A percentile compares a stretch with the other conserved stretches of the same genome.
These are phyloP conservation scores for Tremella yokohamensis DNA, from an alignment of 768 basidiomycete genomes.

Conservation along the genomic window DNA sequence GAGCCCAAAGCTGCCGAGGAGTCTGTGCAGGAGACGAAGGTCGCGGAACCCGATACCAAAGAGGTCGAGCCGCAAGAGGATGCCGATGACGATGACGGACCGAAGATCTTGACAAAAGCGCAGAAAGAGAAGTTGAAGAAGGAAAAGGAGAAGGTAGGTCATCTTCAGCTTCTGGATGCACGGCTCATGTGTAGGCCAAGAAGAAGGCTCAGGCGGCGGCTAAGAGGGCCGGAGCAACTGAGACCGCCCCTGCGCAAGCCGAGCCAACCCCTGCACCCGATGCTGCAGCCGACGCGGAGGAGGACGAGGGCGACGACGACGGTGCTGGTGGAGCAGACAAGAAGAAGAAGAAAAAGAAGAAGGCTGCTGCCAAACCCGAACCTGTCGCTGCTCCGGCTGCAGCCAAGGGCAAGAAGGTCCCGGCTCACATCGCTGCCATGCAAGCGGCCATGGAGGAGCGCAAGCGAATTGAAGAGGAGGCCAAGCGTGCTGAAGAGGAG, in stretches of 20 bases:
- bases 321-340: conserved; percentile 63
- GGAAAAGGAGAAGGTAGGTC: conserved; percentile 81
- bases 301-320: conserved; percentile 67
- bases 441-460: conserved; percentile 90
- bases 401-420: conserved; percentile 56
- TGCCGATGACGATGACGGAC: conserved; percentile 50
- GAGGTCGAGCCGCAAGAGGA: conserved; percentile 42
- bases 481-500: conserved; percentile 66
- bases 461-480: conserved; percentile 82
- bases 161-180: not conserved
- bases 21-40: conserved; percentile 31
- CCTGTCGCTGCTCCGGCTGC: conserved; percentile 53
- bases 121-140: conserved; percentile 96
- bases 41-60: conserved; percentile 12
- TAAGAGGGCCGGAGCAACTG: conserved; percentile 58
- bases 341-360: conserved; percentile 74
- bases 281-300: conserved; percentile 54
- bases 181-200: conserved; percentile 63
- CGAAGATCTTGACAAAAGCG: conserved; percentile 78
- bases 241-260: conserved; percentile 8
- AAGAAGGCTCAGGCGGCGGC: conserved; percentile 90
- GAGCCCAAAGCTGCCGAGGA: conserved; percentile 47
- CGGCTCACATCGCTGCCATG: conserved; percentile 69
- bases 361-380: conserved; percentile 56
- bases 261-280: conserved; percentile 29